Evolutionary conservation across 345 rosid genomes (phyloP).

Genomic region (Punica granatum): DNA sequence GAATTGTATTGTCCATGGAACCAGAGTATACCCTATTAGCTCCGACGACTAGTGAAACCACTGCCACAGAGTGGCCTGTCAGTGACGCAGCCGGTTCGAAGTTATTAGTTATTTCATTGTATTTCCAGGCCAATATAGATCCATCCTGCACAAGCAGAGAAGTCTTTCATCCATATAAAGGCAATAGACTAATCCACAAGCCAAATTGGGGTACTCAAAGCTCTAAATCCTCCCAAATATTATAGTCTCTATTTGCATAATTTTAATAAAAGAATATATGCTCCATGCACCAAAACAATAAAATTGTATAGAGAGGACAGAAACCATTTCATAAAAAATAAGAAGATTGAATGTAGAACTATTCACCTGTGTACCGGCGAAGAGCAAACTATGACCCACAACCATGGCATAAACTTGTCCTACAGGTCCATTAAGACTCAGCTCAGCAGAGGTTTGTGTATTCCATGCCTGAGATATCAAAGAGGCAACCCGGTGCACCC

Average conservation of each 20-base stretch:
- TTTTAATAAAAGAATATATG: neutral
- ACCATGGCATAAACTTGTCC: slow-evolving; percentile 90
- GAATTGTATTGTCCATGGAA: slow-evolving; percentile 86
- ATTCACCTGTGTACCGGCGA: slow-evolving; percentile 86
- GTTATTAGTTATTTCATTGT: slow-evolving; percentile 45
- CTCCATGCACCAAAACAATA: neutral
- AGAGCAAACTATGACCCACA: slow-evolving; percentile 75
- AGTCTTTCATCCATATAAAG: neutral
- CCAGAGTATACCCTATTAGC: slow-evolving; percentile 91
- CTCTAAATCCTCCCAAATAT: neutral
- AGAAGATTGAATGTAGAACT: neutral
- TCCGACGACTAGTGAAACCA: slow-evolving; percentile 82
- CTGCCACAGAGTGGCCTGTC: slow-evolving; percentile 58
- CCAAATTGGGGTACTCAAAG: neutral
- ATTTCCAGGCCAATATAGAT: slow-evolving; percentile 82
- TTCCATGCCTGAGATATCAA: slow-evolving; percentile 70
- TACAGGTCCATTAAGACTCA: slow-evolving; percentile 81
- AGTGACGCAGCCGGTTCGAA: slow-evolving; percentile 90
- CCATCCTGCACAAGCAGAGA: slow-evolving; percentile 56
- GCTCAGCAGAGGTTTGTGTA: slow-evolving; percentile 59
- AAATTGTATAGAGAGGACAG: neutral
- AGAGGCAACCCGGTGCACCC: neutral
- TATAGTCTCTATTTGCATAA: neutral
- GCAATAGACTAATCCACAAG: neutral
- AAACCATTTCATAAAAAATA: neutral